Conservation (phyloP, 1,139 yeast species). For the Suhomyces atakaporum region DNA sequence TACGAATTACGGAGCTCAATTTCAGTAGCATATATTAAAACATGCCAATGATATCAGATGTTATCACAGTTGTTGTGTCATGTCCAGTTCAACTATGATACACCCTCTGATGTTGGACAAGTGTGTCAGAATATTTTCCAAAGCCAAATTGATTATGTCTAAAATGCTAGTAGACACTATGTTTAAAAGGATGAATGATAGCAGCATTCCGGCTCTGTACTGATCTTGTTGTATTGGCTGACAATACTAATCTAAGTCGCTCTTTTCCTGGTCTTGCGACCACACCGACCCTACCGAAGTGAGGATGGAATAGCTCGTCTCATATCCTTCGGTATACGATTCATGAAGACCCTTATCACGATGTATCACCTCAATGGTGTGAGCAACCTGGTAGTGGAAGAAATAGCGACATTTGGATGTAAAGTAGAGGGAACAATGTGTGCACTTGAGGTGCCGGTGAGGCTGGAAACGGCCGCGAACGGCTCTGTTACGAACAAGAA, state of each 20-base stretch:
- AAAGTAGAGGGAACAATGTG: slow-evolving; percentile 1
- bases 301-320: not conserved
- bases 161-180: no score
- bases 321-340: not conserved
- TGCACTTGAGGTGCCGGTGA: not conserved
- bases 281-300: not conserved
- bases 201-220: not conserved
- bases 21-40: not conserved
- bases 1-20: no score
- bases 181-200: no score
- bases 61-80: no score
- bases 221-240: not conserved
- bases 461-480: no score
- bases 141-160: no score
- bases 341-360: not conserved
- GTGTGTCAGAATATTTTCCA: no score
- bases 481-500: not conserved
- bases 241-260: no score
- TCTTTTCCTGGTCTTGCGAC: no score
- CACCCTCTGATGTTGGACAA: no score
- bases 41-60: no score
- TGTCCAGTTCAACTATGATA: no score
- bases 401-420: slow-evolving; percentile 5
- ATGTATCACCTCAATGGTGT: not conserved
- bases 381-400: slow-evolving; percentile 8